Evolutionary conservation across 306 rosid species (phyloP).

Genomic region (Sicyos baderoa): DNA sequence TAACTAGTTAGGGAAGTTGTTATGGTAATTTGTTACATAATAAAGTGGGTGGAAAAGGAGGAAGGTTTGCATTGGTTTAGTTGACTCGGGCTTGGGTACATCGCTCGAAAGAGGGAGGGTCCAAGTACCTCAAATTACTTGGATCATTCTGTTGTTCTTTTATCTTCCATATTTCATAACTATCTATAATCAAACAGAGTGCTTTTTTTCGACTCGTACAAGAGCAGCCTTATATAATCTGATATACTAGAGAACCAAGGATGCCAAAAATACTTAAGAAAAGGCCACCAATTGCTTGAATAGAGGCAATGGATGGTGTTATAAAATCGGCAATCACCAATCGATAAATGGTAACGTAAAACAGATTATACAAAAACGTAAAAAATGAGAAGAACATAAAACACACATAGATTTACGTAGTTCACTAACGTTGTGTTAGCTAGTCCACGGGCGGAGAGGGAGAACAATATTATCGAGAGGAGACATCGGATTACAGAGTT

Average conservation of each 20-base stretch:
- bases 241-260: neutral
- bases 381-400: too few relatives aligned
- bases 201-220: neutral
- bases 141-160: neutral
- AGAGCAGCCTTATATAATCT: neutral
- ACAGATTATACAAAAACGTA: too few relatives aligned
- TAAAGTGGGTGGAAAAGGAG: neutral
- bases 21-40: neutral
- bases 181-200: too few relatives aligned
- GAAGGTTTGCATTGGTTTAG: neutral
- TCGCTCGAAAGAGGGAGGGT: neutral
- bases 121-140: neutral
- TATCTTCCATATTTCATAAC: neutral
- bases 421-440: too few relatives aligned
- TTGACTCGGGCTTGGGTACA: neutral
- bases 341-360: too few relatives aligned
- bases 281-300: neutral
- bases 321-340: too few relatives aligned
- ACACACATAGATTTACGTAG: too few relatives aligned
- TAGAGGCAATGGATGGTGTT: neutral
- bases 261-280: constrained; percentile 1
- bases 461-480: too few relatives aligned
- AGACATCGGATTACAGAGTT: too few relatives aligned
- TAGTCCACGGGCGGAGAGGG: too few relatives aligned
- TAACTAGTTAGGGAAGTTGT: neutral